phyloP scores from a whole-genome alignment of 2,329 filamentous ascomycete species.

The Diaporthe sp. region DNA sequence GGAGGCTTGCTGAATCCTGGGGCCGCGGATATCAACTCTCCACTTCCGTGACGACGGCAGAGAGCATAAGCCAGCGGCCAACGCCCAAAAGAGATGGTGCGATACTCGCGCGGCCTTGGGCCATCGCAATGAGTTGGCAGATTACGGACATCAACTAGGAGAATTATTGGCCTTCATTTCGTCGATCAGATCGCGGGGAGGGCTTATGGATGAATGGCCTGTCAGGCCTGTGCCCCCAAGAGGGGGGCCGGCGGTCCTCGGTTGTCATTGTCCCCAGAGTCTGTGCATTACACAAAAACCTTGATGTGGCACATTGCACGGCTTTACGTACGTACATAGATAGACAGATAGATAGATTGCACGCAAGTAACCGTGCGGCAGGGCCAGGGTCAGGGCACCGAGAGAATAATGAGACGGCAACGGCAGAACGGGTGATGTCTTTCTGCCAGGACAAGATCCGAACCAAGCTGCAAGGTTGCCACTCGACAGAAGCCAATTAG shows the following conservation, averaged over 20 bases:
- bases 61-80: slow-evolving; percentile 3
- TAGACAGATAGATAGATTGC: background rate
- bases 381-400: background rate
- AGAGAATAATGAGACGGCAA: background rate
- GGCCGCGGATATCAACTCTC: slow-evolving; percentile 24
- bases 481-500: slow-evolving; percentile 15
- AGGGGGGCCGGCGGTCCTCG: background rate
- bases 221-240: background rate
- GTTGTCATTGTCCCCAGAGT: slow-evolving; percentile 17
- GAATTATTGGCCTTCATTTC: slow-evolving; percentile 10
- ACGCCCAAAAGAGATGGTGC: slow-evolving; percentile 32
- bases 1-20: slow-evolving; percentile 16
- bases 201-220: background rate
- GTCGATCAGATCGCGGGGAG: slow-evolving; percentile 20
- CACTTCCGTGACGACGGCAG: slow-evolving; percentile 24
- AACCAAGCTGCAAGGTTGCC: background rate
- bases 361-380: background rate
- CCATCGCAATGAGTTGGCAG: slow-evolving; percentile 22
- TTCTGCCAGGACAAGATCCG: slow-evolving; percentile 4
- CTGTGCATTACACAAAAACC: slow-evolving; percentile 20
- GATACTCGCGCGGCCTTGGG: slow-evolving; percentile 9
- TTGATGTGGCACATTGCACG: background rate
- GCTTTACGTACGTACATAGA: background rate
- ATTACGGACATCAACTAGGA: slow-evolving; percentile 14
- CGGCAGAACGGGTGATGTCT: background rate